A percentile compares a stretch with the other conserved stretches of the same genome.
These are phyloP conservation scores for Eleusine coracana DNA, from an alignment of 176 grass and related monocot genomes.

Conservation along the genomic window DNA sequence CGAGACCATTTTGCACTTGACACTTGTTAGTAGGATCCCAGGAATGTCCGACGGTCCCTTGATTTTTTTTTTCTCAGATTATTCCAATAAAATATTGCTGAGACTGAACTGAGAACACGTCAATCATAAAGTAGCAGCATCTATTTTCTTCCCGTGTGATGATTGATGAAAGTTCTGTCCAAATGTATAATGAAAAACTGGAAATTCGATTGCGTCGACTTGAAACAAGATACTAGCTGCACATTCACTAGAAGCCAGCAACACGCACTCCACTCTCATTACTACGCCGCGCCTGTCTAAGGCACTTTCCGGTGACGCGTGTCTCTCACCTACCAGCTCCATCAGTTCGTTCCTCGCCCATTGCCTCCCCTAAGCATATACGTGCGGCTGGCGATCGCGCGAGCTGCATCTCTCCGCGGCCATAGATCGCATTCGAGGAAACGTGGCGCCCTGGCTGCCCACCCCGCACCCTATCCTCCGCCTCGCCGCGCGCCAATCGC, in stretches of 20 bases:
- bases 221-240: background rate
- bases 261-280: background rate
- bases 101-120: background rate
- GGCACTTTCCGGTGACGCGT: conserved; percentile 33
- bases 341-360: background rate
- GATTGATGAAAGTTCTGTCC: background rate
- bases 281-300: background rate
- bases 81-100: background rate
- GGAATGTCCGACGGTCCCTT: background rate
- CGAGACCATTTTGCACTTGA: background rate
- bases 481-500: conserved; percentile 29
- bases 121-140: background rate
- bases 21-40: background rate
- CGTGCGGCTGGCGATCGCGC: background rate
- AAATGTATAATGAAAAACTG: background rate
- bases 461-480: conserved; percentile 57
- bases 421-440: conserved; percentile 28
- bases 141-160: background rate
- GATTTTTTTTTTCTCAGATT: background rate
- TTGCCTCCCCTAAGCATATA: background rate
- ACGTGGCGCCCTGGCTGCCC: conserved; percentile 54
- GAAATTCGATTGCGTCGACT: background rate
- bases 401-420: conserved; percentile 10
- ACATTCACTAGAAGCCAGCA: background rate
- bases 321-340: conserved; percentile 28